Evolutionary conservation across 2,329 filamentous ascomycete species (phyloP).

Genomic region (Cladosporium oxysporum): DNA sequence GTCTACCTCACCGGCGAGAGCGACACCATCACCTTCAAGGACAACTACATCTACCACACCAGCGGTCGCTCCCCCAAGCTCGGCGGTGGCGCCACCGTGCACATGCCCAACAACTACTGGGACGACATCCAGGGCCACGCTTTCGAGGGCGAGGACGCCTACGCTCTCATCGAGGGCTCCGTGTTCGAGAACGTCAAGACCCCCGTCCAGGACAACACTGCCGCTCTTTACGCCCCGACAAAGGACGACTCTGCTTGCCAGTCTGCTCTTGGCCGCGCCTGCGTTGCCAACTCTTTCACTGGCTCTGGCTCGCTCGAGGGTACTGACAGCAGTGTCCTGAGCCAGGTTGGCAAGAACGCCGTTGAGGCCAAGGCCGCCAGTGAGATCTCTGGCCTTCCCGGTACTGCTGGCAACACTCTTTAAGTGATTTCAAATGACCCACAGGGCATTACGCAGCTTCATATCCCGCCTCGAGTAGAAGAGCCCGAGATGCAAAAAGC

Average conservation of each 20-base stretch:
- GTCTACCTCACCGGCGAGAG: slow-evolving; percentile 59
- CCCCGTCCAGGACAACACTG: slow-evolving; percentile 60
- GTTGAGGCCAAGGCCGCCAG: slow-evolving; percentile 46
- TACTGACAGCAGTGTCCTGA: slow-evolving; percentile 50
- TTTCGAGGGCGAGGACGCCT: slow-evolving; percentile 48
- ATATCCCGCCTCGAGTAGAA: not conserved
- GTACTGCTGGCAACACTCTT: slow-evolving; percentile 49
- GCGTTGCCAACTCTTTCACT: slow-evolving; percentile 49
- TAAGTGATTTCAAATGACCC: not conserved
- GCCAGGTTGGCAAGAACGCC: slow-evolving; percentile 56
- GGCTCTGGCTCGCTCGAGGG: slow-evolving; percentile 26
- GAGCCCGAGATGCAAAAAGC: not conserved
- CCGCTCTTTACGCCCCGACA: slow-evolving; percentile 44
- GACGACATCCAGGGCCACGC: slow-evolving; percentile 57
- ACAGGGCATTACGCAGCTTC: not conserved
- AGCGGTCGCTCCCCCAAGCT: slow-evolving; percentile 63
- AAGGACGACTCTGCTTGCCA: slow-evolving; percentile 22
- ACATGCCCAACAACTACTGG: slow-evolving; percentile 63
- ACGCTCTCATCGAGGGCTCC: slow-evolving; percentile 30
- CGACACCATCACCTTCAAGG: slow-evolving; percentile 60
- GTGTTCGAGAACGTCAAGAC: slow-evolving; percentile 43
- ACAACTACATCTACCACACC: slow-evolving; percentile 63
- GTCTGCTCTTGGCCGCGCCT: slow-evolving; percentile 49
- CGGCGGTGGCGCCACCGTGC: slow-evolving; percentile 56
- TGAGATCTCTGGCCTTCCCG: slow-evolving; percentile 40